These are phyloP conservation scores for Coemansia sp. DNA, from an alignment of 192 early-diverging fungal species.

Conservation along the genomic window DNA sequence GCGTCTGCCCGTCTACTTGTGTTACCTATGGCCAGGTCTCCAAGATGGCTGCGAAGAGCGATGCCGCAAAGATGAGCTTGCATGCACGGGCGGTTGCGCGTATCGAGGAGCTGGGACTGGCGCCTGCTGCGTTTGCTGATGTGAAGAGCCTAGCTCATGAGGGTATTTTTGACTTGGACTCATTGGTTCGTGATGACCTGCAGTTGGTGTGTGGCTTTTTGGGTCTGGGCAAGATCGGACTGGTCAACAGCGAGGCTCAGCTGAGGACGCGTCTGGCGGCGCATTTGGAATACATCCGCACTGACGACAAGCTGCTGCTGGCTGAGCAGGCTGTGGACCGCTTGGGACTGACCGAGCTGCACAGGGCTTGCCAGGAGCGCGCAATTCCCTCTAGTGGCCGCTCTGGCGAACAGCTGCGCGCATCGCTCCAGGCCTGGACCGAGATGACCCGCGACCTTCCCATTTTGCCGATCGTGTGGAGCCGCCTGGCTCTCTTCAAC, in stretches of 20 bases:
- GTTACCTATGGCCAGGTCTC: conserved; percentile 34
- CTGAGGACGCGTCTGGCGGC: conserved; percentile 17
- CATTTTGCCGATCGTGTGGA: conserved; percentile 48
- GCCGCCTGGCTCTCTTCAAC: conserved; percentile 38
- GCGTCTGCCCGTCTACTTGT: conserved; percentile 44
- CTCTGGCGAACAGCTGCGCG: conserved; percentile 21
- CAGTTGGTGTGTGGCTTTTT: conserved; percentile 31
- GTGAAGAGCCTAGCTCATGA: not conserved
- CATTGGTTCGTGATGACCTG: conserved; percentile 14
- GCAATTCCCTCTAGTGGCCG: conserved; percentile 40
- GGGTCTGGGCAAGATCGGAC: conserved; percentile 12
- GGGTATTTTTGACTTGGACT: conserved; percentile 20
- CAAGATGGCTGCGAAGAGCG: conserved; percentile 37
- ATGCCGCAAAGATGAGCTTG: conserved; percentile 11
- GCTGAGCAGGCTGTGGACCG: conserved; percentile 28
- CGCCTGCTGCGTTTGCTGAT: conserved; percentile 16
- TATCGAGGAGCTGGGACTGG: conserved; percentile 19
- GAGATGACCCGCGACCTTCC: conserved; percentile 2
- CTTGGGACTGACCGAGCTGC: conserved; percentile 38
- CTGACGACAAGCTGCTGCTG: conserved; percentile 34
- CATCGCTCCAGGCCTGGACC: conserved; percentile 32
- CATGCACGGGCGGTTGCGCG: conserved; percentile 23
- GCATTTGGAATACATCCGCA: conserved; percentile 25
- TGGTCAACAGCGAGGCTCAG: conserved; percentile 1
- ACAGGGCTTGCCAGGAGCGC: conserved; percentile 49